Conservation (phyloP, 179 eudicot species). For the Spergularia azorica region DNA sequence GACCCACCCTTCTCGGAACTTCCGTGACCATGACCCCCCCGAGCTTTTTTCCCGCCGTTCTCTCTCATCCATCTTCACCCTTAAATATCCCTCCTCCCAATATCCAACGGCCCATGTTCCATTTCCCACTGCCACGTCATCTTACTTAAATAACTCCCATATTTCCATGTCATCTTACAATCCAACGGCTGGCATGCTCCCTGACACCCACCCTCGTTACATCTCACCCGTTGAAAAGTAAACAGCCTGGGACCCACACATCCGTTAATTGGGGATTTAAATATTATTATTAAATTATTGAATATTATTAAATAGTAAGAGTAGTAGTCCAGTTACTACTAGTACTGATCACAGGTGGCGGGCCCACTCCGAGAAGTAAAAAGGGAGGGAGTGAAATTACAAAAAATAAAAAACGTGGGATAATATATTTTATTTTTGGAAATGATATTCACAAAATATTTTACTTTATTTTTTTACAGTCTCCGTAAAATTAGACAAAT, state of each 20-base stretch:
- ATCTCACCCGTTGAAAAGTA: constrained; percentile 14
- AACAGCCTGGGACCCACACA: constrained; percentile 16
- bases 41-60: constrained; percentile 23
- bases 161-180: constrained; percentile 13
- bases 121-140: neutral
- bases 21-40: constrained; percentile 33
- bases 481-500: neutral
- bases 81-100: neutral
- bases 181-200: constrained; percentile 13
- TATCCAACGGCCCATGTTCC: neutral
- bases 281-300: too few relatives aligned
- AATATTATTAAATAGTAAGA: too few relatives aligned
- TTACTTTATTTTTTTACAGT: too few relatives aligned
- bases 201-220: neutral
- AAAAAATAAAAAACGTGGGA: constrained; percentile 5
- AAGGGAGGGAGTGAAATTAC: too few relatives aligned
- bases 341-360: constrained; percentile 23
- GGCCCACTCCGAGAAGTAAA: too few relatives aligned
- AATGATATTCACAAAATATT: neutral
- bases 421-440: neutral
- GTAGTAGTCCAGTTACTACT: constrained; percentile 3
- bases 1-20: constrained; percentile 39
- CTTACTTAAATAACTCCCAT: neutral
- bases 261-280: constrained; percentile 23
- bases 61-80: constrained; percentile 28